Percentiles rank a stretch among this genome's conserved stretches.
Evolutionary conservation across 441 rosid species (phyloP).

Genomic region (Capsella rubella): DNA sequence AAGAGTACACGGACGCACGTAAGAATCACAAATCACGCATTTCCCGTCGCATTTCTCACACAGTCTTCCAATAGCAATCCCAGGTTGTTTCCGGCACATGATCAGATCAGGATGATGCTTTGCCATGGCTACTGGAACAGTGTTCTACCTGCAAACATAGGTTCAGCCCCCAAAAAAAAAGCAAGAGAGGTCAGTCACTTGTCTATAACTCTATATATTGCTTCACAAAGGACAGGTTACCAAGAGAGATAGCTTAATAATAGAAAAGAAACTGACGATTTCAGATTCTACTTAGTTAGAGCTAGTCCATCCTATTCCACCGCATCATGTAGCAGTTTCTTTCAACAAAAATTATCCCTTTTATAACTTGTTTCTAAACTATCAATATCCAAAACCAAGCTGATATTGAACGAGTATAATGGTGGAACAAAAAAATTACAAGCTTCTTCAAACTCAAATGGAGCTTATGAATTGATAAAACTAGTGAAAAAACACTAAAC

Average conservation of each 20-base stretch:
- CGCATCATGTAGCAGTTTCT: not conserved
- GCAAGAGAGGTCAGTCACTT: not conserved
- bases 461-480: too few relatives aligned
- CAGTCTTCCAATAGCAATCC: conserved; percentile 85
- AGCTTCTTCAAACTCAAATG: too few relatives aligned
- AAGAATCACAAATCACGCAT: conserved; percentile 85
- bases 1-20: conserved; percentile 89
- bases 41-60: conserved; percentile 93
- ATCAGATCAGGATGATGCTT: conserved; percentile 96
- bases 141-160: conserved; percentile 3
- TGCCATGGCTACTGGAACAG: conserved; percentile 57
- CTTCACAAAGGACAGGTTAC: not conserved
- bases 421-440: too few relatives aligned
- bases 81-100: conserved; percentile 94
- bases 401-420: too few relatives aligned
- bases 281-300: not conserved
- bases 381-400: too few relatives aligned
- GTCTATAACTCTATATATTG: not conserved
- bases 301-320: not conserved
- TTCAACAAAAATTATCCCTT: not conserved
- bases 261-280: not conserved
- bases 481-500: too few relatives aligned
- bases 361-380: not conserved
- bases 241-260: not conserved
- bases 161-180: not conserved